phyloP scores from a whole-genome alignment of 2,329 filamentous ascomycete genomes.

The Fusarium irregulare region DNA sequence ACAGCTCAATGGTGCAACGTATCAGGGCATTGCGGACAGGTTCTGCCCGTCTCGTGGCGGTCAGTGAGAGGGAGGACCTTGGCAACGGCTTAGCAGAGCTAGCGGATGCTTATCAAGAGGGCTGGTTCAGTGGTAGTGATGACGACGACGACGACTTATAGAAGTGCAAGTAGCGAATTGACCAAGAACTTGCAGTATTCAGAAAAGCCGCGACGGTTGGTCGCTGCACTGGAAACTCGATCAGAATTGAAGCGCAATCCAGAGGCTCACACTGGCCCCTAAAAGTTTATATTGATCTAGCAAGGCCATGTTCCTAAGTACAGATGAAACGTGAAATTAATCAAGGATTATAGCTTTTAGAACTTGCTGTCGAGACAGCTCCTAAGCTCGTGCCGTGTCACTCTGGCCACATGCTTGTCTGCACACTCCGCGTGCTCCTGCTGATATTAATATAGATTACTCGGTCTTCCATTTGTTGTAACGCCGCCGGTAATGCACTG shows the following conservation, averaged over 20 bases:
- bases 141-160: constrained; percentile 71
- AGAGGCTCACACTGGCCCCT: constrained; percentile 22
- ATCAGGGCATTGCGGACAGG: constrained; percentile 74
- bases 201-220: background rate
- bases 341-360: constrained; percentile 9
- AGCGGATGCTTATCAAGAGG: constrained; percentile 88
- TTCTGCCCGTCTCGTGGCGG: constrained; percentile 69
- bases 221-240: background rate
- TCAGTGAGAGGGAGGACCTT: constrained; percentile 88
- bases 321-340: constrained; percentile 38
- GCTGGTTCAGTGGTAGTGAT: constrained; percentile 83
- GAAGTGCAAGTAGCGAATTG: background rate
- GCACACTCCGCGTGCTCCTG: constrained; percentile 22
- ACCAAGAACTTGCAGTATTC: background rate
- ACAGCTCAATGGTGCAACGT: constrained; percentile 75
- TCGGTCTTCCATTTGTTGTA: constrained; percentile 31
- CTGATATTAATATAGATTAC: constrained; percentile 41
- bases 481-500: constrained; percentile 31
- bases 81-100: constrained; percentile 84
- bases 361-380: constrained; percentile 1
- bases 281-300: constrained; percentile 49
- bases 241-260: background rate
- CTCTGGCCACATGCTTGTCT: constrained; percentile 10
- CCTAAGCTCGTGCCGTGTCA: constrained; percentile 7
- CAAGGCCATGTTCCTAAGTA: constrained; percentile 47